phyloP scores from a whole-genome alignment of 257 asterid genomes.

The Ilex aquifolium region DNA sequence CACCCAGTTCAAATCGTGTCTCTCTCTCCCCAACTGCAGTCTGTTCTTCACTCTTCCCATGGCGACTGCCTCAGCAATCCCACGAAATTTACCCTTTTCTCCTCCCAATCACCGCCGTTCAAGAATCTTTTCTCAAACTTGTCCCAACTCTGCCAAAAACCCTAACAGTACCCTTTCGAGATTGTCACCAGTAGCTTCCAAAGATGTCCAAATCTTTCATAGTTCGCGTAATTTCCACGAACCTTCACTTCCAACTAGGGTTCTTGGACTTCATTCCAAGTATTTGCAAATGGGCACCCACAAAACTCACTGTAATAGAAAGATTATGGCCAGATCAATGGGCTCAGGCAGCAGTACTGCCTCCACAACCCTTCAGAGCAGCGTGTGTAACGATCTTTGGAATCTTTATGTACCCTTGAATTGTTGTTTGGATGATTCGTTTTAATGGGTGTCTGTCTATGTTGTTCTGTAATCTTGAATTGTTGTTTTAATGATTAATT shows the following conservation, averaged over 20 bases:
- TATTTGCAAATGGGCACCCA: slow-evolving; percentile 19
- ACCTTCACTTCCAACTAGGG: slow-evolving; percentile 11
- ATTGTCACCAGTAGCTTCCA: slow-evolving; percentile 14
- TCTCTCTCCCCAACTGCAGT: slow-evolving; percentile 19
- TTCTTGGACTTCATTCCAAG: slow-evolving; percentile 15
- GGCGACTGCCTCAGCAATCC: slow-evolving; percentile 37
- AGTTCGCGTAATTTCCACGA: slow-evolving; percentile 1
- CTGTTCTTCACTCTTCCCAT: slow-evolving; percentile 22
- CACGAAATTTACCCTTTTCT: slow-evolving; percentile 25
- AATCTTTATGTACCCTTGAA: background rate
- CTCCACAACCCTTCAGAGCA: slow-evolving; percentile 33
- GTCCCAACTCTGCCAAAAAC: slow-evolving; percentile 9
- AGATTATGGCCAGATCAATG: slow-evolving; percentile 33
- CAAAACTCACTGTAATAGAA: slow-evolving; percentile 16
- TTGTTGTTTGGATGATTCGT: background rate
- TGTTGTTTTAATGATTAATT: background rate
- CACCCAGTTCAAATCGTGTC: slow-evolving; percentile 25
- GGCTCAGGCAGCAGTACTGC: slow-evolving; percentile 40
- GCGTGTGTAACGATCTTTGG: slow-evolving; percentile 10
- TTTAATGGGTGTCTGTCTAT: background rate
- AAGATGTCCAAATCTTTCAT: slow-evolving; percentile 8
- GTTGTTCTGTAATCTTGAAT: background rate
- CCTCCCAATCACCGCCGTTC: slow-evolving; percentile 30
- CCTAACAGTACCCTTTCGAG: slow-evolving; percentile 21
- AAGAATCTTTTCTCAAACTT: slow-evolving; percentile 8